These are phyloP conservation scores for Sugiyamaella novakii DNA, from an alignment of 1,139 yeast genomes.

Conservation along the genomic window DNA sequence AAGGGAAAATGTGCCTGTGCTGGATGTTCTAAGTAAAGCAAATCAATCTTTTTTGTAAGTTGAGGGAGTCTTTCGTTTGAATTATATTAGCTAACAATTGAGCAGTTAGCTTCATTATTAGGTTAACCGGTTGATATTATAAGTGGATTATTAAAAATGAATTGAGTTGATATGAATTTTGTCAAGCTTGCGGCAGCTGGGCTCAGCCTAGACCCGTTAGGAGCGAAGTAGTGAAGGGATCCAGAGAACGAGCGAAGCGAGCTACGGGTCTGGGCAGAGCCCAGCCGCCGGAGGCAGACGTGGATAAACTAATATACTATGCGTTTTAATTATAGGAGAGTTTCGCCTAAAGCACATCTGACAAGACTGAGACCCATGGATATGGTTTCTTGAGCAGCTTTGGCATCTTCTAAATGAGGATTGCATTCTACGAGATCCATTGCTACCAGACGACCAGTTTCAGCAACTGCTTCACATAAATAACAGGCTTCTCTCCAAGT, in stretches of 20 bases:
- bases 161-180: no score
- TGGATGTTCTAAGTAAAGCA: constrained; percentile 26
- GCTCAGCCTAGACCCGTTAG: no score
- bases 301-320: no score
- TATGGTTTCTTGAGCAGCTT: constrained; percentile 80
- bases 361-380: constrained; percentile 89
- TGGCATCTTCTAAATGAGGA: constrained; percentile 75
- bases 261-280: constrained; percentile 16
- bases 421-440: constrained; percentile 93
- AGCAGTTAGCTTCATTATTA: no score
- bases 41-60: not conserved
- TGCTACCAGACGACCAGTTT: constrained; percentile 80
- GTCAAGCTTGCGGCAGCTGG: no score
- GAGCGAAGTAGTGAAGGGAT: no score
- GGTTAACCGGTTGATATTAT: no score
- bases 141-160: no score
- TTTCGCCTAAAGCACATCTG: constrained; percentile 93
- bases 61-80: not conserved
- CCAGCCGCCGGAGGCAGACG: constrained; percentile 17
- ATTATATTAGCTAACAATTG: no score
- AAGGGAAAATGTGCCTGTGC: constrained; percentile 27
- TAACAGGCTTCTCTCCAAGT: constrained; percentile 93
- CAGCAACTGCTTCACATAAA: constrained; percentile 88
- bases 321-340: constrained; percentile 71
- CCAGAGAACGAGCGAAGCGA: no score